phyloP scores from a whole-genome alignment of 805 yeast species.

The Helenozyma baotianmanensis region DNA sequence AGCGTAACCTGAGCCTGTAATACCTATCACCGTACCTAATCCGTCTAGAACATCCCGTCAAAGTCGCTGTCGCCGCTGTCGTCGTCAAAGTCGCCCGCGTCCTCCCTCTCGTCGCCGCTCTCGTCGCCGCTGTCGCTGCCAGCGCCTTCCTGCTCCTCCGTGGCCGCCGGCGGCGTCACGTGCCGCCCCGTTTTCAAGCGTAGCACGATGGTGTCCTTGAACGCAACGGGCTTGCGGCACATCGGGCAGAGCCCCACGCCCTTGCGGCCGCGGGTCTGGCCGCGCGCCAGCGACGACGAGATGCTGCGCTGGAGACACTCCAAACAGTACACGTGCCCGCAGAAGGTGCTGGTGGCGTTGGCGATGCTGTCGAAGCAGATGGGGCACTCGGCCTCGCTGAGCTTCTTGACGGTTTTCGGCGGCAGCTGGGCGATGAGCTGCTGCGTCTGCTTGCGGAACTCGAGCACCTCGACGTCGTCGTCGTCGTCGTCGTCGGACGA shows the following conservation, averaged over 20 bases:
- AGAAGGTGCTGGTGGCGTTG: slow-evolving; percentile 37
- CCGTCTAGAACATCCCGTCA: no score
- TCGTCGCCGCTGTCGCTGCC: slow-evolving; percentile 1
- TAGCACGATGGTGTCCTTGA: slow-evolving; percentile 30
- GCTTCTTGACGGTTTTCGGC: slow-evolving; percentile 24
- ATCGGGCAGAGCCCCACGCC: slow-evolving; percentile 43
- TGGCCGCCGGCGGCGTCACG: slow-evolving; percentile 8
- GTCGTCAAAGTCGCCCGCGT: no score
- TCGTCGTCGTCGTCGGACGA: slow-evolving; percentile 24
- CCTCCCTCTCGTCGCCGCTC: no score
- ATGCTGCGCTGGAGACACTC: slow-evolving; percentile 40
- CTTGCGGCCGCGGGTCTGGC: slow-evolving; percentile 33
- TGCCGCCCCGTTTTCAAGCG: slow-evolving; percentile 11
- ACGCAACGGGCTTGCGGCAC: slow-evolving; percentile 35
- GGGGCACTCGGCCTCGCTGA: slow-evolving; percentile 38
- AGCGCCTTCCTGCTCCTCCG: slow-evolving; percentile 1
- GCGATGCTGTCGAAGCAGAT: slow-evolving; percentile 40
- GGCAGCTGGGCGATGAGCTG: slow-evolving; percentile 24
- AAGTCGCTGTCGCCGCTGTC: no score
- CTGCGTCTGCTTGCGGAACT: slow-evolving; percentile 33
- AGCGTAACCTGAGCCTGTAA: no score
- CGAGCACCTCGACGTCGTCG: slow-evolving; percentile 33
- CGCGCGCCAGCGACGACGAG: slow-evolving; percentile 37
- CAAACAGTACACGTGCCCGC: slow-evolving; percentile 42
- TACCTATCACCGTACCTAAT: no score